A percentile compares a stretch with the other conserved stretches of the same genome.
phyloP scores from a whole-genome alignment of 495 filamentous ascomycete species.

The Polyplosphaeria fusca region DNA sequence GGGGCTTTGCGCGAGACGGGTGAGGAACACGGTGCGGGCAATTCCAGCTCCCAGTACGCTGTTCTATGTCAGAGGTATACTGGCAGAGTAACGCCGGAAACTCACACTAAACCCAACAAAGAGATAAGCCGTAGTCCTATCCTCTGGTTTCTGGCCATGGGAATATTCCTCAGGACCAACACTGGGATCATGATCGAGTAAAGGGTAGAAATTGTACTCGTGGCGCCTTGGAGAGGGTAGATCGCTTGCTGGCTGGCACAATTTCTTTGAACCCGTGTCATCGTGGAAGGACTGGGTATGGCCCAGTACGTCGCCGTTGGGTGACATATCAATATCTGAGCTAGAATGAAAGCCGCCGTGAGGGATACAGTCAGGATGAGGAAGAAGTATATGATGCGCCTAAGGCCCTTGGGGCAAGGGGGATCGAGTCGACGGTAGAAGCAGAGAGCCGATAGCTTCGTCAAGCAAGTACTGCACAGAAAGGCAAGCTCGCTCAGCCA shows the following conservation, averaged over 20 bases:
- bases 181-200: conserved; percentile 34
- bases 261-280: background rate
- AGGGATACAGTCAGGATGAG: conserved; percentile 28
- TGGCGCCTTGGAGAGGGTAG: conserved; percentile 31
- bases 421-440: conserved; percentile 36
- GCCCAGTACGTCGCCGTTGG: conserved; percentile 36
- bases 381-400: conserved; percentile 27
- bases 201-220: conserved; percentile 24
- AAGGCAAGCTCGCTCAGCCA: conserved; percentile 37
- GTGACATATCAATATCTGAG: conserved; percentile 27
- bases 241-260: conserved; percentile 31
- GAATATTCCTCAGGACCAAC: conserved; percentile 33
- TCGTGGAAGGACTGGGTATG: conserved; percentile 5
- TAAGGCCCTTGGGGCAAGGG: conserved; percentile 16
- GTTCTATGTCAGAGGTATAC: background rate
- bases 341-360: conserved; percentile 15
- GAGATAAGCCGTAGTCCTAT: conserved; percentile 28
- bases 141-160: conserved; percentile 29
- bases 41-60: conserved; percentile 31
- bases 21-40: conserved; percentile 29
- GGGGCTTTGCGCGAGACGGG: conserved; percentile 18
- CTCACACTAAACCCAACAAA: conserved; percentile 27
- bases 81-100: background rate
- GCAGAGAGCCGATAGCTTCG: conserved; percentile 36
- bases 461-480: conserved; percentile 29